A percentile compares a stretch with the other conserved stretches of the same genome.
Conservation (phyloP, 176 grass and related monocot genomes). For the Miscanthus lutarioriparius region DNA sequence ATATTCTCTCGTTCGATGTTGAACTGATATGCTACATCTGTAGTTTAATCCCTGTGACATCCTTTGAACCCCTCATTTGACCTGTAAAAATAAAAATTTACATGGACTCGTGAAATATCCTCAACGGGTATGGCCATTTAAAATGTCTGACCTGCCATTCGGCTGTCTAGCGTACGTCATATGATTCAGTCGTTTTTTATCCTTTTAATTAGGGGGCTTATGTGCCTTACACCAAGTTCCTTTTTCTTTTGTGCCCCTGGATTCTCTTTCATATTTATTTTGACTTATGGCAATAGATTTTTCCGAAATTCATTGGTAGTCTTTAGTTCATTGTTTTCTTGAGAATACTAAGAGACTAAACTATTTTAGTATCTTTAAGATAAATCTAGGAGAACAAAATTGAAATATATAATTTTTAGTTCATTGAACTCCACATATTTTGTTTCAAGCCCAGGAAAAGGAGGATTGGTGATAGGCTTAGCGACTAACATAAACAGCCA, state of each 20-base stretch:
- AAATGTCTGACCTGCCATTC: not conserved
- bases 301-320: not conserved
- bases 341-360: not conserved
- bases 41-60: not conserved
- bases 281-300: not conserved
- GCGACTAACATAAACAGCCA: not conserved
- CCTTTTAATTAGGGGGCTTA: not conserved
- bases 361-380: not conserved
- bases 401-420: not conserved
- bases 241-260: not conserved
- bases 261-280: not conserved
- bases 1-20: not conserved
- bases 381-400: not conserved
- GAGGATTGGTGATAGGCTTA: not conserved
- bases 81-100: not conserved
- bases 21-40: not conserved
- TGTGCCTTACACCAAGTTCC: not conserved
- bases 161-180: no score
- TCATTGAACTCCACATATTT: not conserved
- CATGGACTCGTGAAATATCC: not conserved
- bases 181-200: not conserved
- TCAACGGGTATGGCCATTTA: not conserved
- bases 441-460: not conserved
- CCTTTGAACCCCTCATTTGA: not conserved
- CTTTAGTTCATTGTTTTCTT: not conserved